These are phyloP conservation scores for Bertia moriformis DNA, from an alignment of 2,329 filamentous ascomycete species.

Conservation along the genomic window DNA sequence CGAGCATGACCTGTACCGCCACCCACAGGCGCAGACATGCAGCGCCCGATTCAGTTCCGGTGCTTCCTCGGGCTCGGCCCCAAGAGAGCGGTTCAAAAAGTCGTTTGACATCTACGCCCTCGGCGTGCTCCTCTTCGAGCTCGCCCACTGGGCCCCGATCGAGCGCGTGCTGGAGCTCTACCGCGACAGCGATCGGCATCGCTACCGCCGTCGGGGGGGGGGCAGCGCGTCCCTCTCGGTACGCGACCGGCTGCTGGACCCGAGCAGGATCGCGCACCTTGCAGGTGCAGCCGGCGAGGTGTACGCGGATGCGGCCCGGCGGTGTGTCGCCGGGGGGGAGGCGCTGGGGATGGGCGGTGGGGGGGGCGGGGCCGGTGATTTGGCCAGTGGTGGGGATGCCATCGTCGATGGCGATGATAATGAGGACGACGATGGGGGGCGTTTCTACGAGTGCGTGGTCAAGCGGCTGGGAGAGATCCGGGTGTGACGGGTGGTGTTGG, in stretches of 20 bases:
- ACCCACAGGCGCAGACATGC: conserved; percentile 25
- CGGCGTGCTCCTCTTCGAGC: conserved; percentile 34
- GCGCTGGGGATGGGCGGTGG: conserved; percentile 9
- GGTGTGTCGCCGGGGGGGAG: conserved; percentile 17
- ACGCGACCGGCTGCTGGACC: conserved; percentile 14
- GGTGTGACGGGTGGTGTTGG: too few species aligned
- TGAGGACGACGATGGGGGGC: background rate
- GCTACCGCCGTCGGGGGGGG: conserved; percentile 13
- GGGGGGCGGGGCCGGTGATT: too few species aligned
- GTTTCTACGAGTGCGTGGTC: conserved; percentile 1
- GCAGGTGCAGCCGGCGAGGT: conserved; percentile 22
- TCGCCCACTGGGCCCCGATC: conserved; percentile 34
- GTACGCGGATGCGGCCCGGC: conserved; percentile 20
- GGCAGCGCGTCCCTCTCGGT: conserved; percentile 19
- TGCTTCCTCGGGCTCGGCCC: conserved; percentile 11
- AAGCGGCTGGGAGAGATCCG: conserved; percentile 1
- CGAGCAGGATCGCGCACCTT: conserved; percentile 14
- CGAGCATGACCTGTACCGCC: conserved; percentile 32
- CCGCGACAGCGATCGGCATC: conserved; percentile 14
- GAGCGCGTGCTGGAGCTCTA: conserved; percentile 25
- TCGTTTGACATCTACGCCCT: conserved; percentile 36
- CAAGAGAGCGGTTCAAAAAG: conserved; percentile 25
- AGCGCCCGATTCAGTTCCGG: conserved; percentile 1
- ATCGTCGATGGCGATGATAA: too few species aligned
- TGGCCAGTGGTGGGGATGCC: too few species aligned